Evolutionary conservation across 2,329 filamentous ascomycete species (phyloP).

Genomic region (Sclerotinia minor): DNA sequence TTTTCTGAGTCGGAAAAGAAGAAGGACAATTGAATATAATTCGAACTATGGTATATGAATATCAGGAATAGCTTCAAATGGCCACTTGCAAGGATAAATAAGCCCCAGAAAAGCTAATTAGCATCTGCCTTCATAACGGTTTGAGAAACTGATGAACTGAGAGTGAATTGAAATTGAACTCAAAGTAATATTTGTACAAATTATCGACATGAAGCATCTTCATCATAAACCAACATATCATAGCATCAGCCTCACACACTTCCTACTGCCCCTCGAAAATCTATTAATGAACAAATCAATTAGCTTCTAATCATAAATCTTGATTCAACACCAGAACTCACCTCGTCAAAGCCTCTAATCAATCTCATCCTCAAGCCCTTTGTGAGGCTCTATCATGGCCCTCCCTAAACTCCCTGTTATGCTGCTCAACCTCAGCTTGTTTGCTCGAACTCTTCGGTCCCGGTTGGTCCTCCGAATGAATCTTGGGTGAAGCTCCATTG

Average conservation of each 20-base stretch:
- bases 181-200: background rate
- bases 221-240: background rate
- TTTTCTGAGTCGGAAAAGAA: no score
- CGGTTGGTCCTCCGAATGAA: constrained; percentile 32
- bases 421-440: constrained; percentile 56
- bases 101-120: no score
- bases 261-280: background rate
- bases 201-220: background rate
- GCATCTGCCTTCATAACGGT: background rate
- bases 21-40: no score
- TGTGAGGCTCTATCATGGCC: constrained; percentile 51
- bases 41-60: background rate
- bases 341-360: constrained; percentile 56
- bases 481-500: constrained; percentile 28
- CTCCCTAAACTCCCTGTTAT: constrained; percentile 58
- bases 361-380: constrained; percentile 52
- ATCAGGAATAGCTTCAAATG: background rate
- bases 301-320: background rate
- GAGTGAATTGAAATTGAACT: background rate
- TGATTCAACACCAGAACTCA: constrained; percentile 18
- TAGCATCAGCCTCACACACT: background rate
- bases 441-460: constrained; percentile 45
- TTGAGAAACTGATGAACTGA: no score
- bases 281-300: background rate
- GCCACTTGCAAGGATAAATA: no score